Evolutionary conservation across 805 yeast genomes (phyloP), one percentile per base, ranked within the genome.

Genomic region (Pichia kluyveri): DNA sequence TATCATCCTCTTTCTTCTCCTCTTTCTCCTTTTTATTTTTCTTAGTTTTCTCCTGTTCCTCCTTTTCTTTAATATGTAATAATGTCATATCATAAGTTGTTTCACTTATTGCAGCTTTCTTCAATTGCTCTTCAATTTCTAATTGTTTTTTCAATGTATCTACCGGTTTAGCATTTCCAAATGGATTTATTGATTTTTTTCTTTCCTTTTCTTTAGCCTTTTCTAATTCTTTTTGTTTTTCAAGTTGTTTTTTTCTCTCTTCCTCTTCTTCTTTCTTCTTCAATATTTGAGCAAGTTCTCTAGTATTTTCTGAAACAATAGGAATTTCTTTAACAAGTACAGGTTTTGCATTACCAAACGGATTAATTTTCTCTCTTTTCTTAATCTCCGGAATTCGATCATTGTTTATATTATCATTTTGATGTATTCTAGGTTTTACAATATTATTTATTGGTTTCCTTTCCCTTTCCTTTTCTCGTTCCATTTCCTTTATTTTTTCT

Each of bases 131-230:
- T 51, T 83, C 90, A 23, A 83, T 66, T 56, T 84, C 91, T 42
- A 72, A 66, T 54, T 77, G 79, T 54, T 77, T 80, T 27, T 85
- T 71, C 23, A 80, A 69, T 3, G 84, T 79, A 62, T 87, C 96
- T 7, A 87, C 91, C 1, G 96, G 96, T 65, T 79, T 85, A 1
- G 96, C 96, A 5, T 76, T 69, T 0, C 96, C 96, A 68, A 88
- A 87, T 6, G 95, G 93, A 60, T 80, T 85, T 11, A 43, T 9
- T 26, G 41, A 30, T 30, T 4, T 10, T 5, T 30, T 12, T 30
- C 14, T 30, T 30, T 30, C 32, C 10, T 10, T 30, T 5, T 12
- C 32, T 30, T 30, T 30, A 12, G 14, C 10, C 7, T 12, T 30
- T 30, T 30, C 14, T 5, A 30, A 30, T 30, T 12, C 14, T 30